Base-by-base conservation (phyloP, 495 filamentous ascomycete species). In the Aspergillus bertholletiae region DNA sequence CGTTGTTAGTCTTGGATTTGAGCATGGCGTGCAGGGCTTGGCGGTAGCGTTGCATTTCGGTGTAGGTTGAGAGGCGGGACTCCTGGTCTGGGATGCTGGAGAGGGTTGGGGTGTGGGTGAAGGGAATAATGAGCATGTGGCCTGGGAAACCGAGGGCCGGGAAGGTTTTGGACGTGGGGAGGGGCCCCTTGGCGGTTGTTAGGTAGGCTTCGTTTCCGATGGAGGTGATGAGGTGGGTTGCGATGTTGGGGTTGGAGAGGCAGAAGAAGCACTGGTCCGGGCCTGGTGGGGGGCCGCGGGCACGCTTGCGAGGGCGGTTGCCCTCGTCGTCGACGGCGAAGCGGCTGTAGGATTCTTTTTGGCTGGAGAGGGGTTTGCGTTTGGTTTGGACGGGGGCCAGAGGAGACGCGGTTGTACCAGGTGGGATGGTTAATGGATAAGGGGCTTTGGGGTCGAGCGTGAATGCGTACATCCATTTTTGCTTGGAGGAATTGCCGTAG, bases 211-310 rank as follows among this genome's bases (percentile, higher is more conserved):
- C 88, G 24, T 86, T 80, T 43, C 87, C 94, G 60, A 98, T 91
- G 22, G 85, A 89, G 57, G 87, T 85, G 60, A 97, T 86, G 63
- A 97, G 89, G 68, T 98, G 93, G 0, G 86, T 88, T 32, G 88
- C 86, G 24, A 95, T 71, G 50, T 84, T 85, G 17, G 86, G 82
- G 65, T 94, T 97, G 8, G 86, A 88, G 5, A 97, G 77, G 66
- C 94, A 98, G 78, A 98, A 97, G 78, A 93, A 98, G 67, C 94
- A 98, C 57, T 84, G 78, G 21, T 86, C 84, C 0, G 90, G 90
- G 3, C 83, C 83, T 5, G 88, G 85, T 1, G 88, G 88, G 8
- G 80, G 76, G 11, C 69, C 76, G 8, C 83, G 78, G 22, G 69
- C 59, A 35, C 80, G 77, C 53, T 90, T 87, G 27, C 72, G 70